These are phyloP conservation scores for Ettlia oleoabundans DNA, from an alignment of 139 green algal genomes.

Conservation along the genomic window DNA sequence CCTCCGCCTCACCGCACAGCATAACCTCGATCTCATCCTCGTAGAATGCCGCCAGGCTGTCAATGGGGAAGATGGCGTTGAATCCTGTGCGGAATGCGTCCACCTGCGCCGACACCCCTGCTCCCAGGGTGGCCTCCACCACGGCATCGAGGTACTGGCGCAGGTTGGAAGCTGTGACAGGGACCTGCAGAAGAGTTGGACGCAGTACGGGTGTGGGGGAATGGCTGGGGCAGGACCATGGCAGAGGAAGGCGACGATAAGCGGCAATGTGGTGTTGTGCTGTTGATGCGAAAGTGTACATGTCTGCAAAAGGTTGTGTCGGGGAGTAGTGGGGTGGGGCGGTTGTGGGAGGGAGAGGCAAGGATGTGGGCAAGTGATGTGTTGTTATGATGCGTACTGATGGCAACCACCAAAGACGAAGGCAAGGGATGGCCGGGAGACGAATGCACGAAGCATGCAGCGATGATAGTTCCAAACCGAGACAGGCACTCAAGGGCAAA, in stretches of 20 bases:
- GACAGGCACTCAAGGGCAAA: too few relatives aligned
- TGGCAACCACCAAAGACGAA: too few relatives aligned
- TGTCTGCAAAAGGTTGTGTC: background rate
- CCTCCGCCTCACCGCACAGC: slow-evolving; percentile 78
- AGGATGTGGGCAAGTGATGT: background rate
- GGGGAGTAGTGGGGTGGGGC: background rate
- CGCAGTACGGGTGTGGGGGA: background rate
- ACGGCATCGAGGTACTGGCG: slow-evolving; percentile 84
- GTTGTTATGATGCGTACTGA: too few relatives aligned
- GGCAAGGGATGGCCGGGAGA: background rate
- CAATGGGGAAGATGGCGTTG: slow-evolving; percentile 81
- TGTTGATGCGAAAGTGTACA: too few relatives aligned
- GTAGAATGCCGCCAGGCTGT: slow-evolving; percentile 77
- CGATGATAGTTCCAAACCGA: too few relatives aligned
- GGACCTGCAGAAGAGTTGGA: background rate
- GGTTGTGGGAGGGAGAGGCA: background rate
- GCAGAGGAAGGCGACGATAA: too few relatives aligned
- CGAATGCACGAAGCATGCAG: too few relatives aligned
- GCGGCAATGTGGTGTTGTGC: too few relatives aligned
- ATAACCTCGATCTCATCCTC: slow-evolving; percentile 95
- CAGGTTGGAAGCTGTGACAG: slow-evolving; percentile 77
- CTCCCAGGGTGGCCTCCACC: slow-evolving; percentile 85
- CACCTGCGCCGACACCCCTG: slow-evolving; percentile 77
- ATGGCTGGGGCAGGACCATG: too few relatives aligned
- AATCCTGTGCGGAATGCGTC: slow-evolving; percentile 84